phyloP scores from a whole-genome alignment of 2,329 filamentous ascomycete species.

The Cordyceps pruinosa region DNA sequence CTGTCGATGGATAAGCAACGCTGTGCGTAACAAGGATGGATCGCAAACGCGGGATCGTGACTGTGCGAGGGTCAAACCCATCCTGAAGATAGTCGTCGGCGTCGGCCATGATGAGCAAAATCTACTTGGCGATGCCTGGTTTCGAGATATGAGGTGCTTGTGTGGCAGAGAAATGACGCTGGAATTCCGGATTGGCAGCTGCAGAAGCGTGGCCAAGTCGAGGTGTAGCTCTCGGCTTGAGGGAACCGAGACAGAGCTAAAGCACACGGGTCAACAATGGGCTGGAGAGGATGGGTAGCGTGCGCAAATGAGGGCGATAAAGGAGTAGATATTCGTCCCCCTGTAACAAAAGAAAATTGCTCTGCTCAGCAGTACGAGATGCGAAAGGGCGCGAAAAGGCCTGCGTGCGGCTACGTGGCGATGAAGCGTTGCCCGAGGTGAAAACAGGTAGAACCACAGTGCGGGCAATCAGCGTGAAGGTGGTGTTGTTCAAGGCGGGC shows the following conservation, averaged over 20 bases:
- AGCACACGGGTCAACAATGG: constrained; percentile 7
- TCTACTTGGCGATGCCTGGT: background rate
- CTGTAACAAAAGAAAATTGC: background rate
- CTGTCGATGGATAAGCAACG: constrained; percentile 75
- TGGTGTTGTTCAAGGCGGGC: constrained; percentile 13
- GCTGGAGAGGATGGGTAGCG: background rate
- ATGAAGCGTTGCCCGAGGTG: background rate
- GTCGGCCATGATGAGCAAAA: constrained; percentile 48
- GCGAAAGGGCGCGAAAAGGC: background rate
- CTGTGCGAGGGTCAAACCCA: constrained; percentile 73
- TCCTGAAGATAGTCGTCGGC: constrained; percentile 79
- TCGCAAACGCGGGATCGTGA: constrained; percentile 83
- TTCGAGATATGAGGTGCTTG: background rate
- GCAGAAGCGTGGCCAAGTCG: background rate
- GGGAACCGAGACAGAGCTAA: constrained; percentile 10
- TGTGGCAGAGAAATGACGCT: background rate
- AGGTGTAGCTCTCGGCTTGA: background rate
- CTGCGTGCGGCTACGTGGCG: background rate
- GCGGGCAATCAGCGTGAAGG: background rate
- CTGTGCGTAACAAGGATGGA: constrained; percentile 88
- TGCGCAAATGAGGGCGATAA: background rate
- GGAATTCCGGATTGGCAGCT: background rate
- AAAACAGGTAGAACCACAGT: background rate
- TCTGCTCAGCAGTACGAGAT: constrained; percentile 4
- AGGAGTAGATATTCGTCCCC: background rate